Conservation (phyloP, 1,284 basidiomycete genomes). For the Heterobasidion annosum region DNA sequence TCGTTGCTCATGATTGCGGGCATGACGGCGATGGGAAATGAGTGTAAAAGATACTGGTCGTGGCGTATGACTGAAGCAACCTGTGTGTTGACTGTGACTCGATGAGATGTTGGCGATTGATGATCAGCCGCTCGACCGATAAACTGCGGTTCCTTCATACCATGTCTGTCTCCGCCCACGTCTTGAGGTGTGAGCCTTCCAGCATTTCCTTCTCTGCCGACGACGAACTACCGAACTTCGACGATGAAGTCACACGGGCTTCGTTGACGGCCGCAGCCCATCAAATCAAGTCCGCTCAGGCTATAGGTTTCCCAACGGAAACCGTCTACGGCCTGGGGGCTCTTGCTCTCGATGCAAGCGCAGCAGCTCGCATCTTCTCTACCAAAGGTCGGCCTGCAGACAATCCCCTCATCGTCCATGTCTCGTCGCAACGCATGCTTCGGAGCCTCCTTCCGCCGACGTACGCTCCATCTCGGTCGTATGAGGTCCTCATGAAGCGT, state of each 20-base stretch:
- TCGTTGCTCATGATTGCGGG: no score
- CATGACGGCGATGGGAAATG: no score
- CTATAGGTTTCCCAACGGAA: conserved; percentile 93
- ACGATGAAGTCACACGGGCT: conserved; percentile 32
- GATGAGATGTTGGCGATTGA: not conserved
- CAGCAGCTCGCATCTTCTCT: conserved; percentile 72
- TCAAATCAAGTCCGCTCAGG: conserved; percentile 34
- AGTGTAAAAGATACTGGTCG: no score
- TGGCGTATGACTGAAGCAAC: not conserved
- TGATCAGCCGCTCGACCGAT: not conserved
- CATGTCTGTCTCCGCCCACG: not conserved
- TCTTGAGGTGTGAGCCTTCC: conserved; percentile 37
- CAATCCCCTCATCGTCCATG: conserved; percentile 97
- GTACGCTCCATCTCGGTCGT: conserved; percentile 54
- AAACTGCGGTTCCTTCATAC: not conserved
- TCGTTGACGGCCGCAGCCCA: conserved; percentile 40
- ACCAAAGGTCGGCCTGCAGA: conserved; percentile 92
- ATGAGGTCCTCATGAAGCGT: conserved; percentile 63
- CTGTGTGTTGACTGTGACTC: not conserved
- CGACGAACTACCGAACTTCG: conserved; percentile 31
- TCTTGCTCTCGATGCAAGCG: conserved; percentile 61
- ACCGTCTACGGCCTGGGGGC: conserved; percentile 98
- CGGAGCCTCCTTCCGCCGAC: conserved; percentile 55
- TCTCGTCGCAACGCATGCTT: conserved; percentile 84
- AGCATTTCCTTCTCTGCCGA: conserved; percentile 26